These are phyloP conservation scores for Flaveria robusta DNA, from an alignment of 129 eudicot genomes.

Conservation along the genomic window DNA sequence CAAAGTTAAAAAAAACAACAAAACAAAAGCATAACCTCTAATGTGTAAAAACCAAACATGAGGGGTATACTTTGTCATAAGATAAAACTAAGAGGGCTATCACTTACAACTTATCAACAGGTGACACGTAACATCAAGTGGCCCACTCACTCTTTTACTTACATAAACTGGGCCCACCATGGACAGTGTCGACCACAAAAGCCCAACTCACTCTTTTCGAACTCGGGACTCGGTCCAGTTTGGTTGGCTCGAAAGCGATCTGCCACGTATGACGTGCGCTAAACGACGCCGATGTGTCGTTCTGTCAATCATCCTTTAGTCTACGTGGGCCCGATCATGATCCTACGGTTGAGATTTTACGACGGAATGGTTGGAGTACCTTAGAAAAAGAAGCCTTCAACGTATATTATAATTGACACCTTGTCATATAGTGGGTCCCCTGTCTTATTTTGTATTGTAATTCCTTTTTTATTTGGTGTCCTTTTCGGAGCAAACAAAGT, in stretches of 20 bases:
- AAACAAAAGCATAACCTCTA: neutral
- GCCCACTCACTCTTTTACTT: conserved; percentile 25
- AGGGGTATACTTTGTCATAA: neutral
- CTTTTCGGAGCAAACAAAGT: conserved; percentile 38
- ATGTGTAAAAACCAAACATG: neutral
- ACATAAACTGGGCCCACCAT: conserved; percentile 26
- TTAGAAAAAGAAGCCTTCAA: neutral
- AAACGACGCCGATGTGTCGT: conserved; percentile 16
- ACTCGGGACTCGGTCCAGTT: conserved; percentile 45
- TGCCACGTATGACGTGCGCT: conserved; percentile 32
- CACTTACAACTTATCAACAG: neutral
- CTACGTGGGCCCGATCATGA: neutral
- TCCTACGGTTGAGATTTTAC: conserved; percentile 33
- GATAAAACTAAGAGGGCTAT: neutral
- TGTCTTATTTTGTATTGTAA: neutral
- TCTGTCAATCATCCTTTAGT: conserved; percentile 28
- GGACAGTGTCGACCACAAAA: conserved; percentile 26
- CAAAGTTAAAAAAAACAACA: neutral
- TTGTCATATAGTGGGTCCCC: conserved; percentile 19
- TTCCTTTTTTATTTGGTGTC: conserved; percentile 11
- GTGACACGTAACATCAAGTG: conserved; percentile 34
- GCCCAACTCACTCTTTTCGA: conserved; percentile 34
- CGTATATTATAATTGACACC: conserved; percentile 31
- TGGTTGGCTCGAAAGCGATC: conserved; percentile 44
- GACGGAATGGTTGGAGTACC: neutral